These are phyloP conservation scores for Plasmodium yoelii DNA, from an alignment of 169 alveolate species.

Conservation along the genomic window DNA sequence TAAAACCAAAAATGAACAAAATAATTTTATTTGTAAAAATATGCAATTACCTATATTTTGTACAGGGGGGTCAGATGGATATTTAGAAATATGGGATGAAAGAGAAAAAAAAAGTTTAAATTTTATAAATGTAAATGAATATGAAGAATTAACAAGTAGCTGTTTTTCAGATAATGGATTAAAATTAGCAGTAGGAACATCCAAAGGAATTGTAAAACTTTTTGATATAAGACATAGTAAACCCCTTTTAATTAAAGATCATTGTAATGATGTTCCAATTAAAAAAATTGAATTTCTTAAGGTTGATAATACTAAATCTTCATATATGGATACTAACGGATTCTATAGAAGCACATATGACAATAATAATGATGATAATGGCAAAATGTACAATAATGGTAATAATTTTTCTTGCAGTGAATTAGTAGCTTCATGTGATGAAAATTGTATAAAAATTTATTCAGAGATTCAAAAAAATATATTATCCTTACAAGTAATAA, in stretches of 20 bases:
- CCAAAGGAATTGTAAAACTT: constrained; percentile 76
- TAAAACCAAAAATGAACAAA: constrained; percentile 24
- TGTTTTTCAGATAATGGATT: constrained; percentile 82
- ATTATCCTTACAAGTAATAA: constrained; percentile 77
- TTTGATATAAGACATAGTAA: constrained; percentile 82
- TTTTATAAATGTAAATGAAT: constrained; percentile 21
- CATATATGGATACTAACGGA: background rate
- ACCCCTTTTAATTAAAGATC: constrained; percentile 79
- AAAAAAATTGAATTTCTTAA: constrained; percentile 81
- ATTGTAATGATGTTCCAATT: constrained; percentile 79
- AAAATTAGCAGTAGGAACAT: constrained; percentile 82
- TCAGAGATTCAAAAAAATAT: constrained; percentile 50
- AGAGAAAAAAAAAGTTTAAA: constrained; percentile 31
- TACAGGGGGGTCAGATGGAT: constrained; percentile 56
- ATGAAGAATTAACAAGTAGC: constrained; percentile 52
- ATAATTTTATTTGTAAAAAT: constrained; percentile 56
- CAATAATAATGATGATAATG: background rate
- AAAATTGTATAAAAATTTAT: constrained; percentile 80
- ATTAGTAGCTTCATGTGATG: constrained; percentile 81
- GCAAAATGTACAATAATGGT: background rate
- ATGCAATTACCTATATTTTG: constrained; percentile 37
- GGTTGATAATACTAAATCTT: constrained; percentile 53
- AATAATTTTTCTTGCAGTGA: constrained; percentile 56
- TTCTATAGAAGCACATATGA: background rate
- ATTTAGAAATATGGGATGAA: constrained; percentile 70